Conservation (phyloP, 2,329 filamentous ascomycete species). For the Knufia petricola region DNA sequence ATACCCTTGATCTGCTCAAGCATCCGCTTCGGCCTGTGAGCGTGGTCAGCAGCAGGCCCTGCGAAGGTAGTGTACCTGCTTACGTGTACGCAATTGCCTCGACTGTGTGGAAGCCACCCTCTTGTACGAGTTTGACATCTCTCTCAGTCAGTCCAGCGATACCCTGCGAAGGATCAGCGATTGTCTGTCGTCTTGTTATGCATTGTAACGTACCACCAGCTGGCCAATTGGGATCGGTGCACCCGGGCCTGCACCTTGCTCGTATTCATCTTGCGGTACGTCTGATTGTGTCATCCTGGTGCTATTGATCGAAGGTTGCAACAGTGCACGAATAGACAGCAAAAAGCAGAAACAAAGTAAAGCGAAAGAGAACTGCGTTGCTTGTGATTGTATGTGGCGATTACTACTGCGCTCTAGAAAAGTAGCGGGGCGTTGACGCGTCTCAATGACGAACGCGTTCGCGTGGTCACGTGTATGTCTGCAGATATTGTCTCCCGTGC, state of each 20-base stretch:
- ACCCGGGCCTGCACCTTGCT: constrained; percentile 67
- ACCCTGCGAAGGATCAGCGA: constrained; percentile 48
- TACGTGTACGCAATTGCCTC: constrained; percentile 92
- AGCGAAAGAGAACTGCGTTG: too few species aligned
- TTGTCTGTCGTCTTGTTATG: constrained; percentile 11
- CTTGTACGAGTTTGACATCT: constrained; percentile 85
- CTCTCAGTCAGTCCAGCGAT: constrained; percentile 83
- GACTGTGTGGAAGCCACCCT: constrained; percentile 90
- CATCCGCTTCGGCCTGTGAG: constrained; percentile 53
- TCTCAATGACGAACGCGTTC: too few species aligned
- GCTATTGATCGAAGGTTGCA: not conserved
- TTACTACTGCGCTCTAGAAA: too few species aligned
- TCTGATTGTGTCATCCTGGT: constrained; percentile 20
- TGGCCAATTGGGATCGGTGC: constrained; percentile 83
- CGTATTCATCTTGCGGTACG: constrained; percentile 33
- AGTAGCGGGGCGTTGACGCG: too few species aligned
- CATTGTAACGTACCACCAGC: constrained; percentile 58
- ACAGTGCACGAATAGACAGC: too few species aligned
- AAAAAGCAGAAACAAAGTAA: too few species aligned
- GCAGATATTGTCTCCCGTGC: too few species aligned
- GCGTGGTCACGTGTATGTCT: not conserved
- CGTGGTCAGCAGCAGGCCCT: constrained; percentile 1
- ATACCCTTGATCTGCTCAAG: constrained; percentile 97
- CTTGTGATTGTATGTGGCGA: too few species aligned
- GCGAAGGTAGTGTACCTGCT: constrained; percentile 21